Evolutionary conservation across 306 rosid species (phyloP).

Genomic region (Fagus crenata): DNA sequence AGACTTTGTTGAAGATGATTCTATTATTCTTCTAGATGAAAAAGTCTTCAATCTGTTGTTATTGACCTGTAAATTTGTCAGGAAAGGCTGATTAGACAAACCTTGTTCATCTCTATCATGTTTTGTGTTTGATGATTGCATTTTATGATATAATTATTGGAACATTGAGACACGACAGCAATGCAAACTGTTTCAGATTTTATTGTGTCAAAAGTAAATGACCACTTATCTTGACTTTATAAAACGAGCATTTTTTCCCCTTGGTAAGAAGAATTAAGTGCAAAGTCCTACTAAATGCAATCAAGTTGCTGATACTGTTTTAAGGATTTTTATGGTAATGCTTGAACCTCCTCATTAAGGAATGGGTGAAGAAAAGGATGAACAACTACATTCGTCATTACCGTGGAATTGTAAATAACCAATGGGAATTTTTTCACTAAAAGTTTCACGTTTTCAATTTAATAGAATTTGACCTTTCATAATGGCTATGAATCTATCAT

Average conservation of each 20-base stretch:
- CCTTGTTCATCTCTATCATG: neutral
- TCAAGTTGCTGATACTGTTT: neutral
- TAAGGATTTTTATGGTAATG: neutral
- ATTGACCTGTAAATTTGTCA: neutral
- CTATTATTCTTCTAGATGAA: conserved; percentile 2
- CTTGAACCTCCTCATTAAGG: neutral
- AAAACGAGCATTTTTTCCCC: neutral
- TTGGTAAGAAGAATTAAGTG: too few relatives aligned
- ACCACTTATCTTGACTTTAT: neutral
- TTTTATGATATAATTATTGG: too few relatives aligned
- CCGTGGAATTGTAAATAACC: neutral
- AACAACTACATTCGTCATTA: neutral
- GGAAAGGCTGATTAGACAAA: neutral
- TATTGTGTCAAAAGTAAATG: neutral
- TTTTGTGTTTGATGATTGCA: too few relatives aligned
- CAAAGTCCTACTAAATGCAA: neutral
- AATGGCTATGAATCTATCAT: neutral
- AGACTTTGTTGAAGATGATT: neutral
- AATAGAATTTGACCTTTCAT: neutral
- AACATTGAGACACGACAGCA: too few relatives aligned
- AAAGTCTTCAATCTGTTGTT: neutral
- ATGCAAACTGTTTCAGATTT: neutral
- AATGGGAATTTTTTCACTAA: neutral
- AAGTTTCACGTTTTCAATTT: neutral
- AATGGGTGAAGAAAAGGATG: neutral